These are phyloP conservation scores for Leavenworthia alabamica DNA, from an alignment of 345 rosid species.

Conservation along the genomic window DNA sequence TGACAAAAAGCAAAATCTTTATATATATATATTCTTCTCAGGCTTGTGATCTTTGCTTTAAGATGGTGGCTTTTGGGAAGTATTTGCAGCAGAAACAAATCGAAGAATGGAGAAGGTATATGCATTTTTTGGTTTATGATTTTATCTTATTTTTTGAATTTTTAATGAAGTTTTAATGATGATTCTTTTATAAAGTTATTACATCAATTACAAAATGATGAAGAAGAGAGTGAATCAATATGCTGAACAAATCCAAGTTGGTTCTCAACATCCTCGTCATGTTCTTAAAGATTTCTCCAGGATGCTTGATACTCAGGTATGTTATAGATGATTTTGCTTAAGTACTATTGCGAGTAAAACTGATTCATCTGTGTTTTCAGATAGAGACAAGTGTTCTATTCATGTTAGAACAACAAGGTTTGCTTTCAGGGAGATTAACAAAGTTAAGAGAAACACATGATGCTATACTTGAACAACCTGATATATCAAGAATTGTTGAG, in stretches of 20 bases:
- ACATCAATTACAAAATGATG: slow-evolving; percentile 92
- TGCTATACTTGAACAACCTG: slow-evolving; percentile 57
- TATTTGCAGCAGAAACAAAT: slow-evolving; percentile 76
- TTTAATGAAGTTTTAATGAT: slow-evolving; percentile 2
- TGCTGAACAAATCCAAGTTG: slow-evolving; percentile 72
- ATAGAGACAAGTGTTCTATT: slow-evolving; percentile 94
- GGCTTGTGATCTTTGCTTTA: slow-evolving; percentile 13
- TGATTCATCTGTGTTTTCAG: too few species aligned
- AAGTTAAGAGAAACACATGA: slow-evolving; percentile 63
- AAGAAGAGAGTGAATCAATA: slow-evolving; percentile 87
- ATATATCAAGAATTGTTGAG: slow-evolving; percentile 49
- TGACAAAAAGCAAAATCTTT: slow-evolving; percentile 21
- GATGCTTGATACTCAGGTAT: slow-evolving; percentile 90
- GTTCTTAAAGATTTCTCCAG: slow-evolving; percentile 98
- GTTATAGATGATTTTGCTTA: not conserved
- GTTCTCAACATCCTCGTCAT: slow-evolving; percentile 66
- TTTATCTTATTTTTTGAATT: not conserved
- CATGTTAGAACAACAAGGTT: slow-evolving; percentile 93
- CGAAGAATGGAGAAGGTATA: slow-evolving; percentile 90
- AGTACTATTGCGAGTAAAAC: too few species aligned
- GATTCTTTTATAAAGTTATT: slow-evolving; percentile 47
- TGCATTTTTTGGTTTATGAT: slow-evolving; percentile 12
- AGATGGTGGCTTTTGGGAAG: slow-evolving; percentile 93
- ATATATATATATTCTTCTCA: slow-evolving; percentile 25
- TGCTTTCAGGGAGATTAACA: slow-evolving; percentile 61